Evolutionary conservation across 2,329 filamentous ascomycete genomes (phyloP), one percentile per base, ranked within the genome.

Genomic region (Fusarium sp.): DNA sequence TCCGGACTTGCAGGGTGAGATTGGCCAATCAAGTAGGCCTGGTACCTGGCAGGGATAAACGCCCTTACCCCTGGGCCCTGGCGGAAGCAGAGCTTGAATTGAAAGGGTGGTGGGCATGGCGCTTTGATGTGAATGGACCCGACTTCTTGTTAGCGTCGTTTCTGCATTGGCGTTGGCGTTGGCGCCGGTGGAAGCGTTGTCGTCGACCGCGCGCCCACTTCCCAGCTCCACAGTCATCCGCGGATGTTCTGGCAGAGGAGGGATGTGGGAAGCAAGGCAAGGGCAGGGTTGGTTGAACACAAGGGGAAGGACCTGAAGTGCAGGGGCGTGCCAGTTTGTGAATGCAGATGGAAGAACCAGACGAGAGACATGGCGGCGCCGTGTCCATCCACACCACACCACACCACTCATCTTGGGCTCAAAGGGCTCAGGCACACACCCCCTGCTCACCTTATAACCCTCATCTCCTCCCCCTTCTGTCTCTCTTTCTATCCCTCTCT

Each of bases 381-480:
- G 13, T 31, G 53, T 45, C 51, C 52, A 39, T 56, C 52, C 66
- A 61, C 59, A 63, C 45, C 65, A 60, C 55, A 52, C 46, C 62
- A 61, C 57, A 52, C 67, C 62, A 44, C 55, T 42, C 53, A 65
- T 39, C 45, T 43, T 19, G 39, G 28, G 19, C 57, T 58, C 58
- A 51, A 57, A 58, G 56, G 46, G 42, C 50, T 47, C 50, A 51
- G 47, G 59, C 70, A 73, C 69, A 73, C 72, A 63, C 64, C 72
- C 73, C 71, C 69, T 71, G 70, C 67, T 65, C 57, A 57, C 60
- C 69, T 72, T 75, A 75, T 75, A 75, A 75, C 49, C 60, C 65
- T 66, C 69, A 57, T 65, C 62, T 72, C 72, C 72, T 73, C 71
- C 73, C 69, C 59, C 57, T 63, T 62, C 36, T 33, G 31, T 28